Evolutionary conservation across 129 eudicot species (phyloP).

Genomic region (Pulicaria dysenterica): DNA sequence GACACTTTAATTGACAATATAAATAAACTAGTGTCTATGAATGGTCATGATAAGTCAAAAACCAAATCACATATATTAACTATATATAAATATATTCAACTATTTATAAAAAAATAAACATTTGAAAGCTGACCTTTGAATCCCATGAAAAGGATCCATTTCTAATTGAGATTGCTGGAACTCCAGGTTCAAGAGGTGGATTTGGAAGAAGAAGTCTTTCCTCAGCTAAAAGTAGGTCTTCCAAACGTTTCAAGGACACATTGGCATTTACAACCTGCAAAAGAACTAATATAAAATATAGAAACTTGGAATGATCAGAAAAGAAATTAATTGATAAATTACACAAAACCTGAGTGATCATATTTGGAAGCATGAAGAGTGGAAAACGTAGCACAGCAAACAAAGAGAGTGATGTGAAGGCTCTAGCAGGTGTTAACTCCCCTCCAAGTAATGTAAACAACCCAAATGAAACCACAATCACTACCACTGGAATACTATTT

Average conservation of each 20-base stretch:
- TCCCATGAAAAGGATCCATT: conserved; percentile 94
- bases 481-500: conserved; percentile 91
- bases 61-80: background rate
- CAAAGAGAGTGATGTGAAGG: conserved; percentile 89
- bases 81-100: background rate
- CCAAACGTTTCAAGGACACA: conserved; percentile 83
- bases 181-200: conserved; percentile 79
- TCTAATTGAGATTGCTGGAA: conserved; percentile 86
- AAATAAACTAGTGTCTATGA: background rate
- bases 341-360: conserved; percentile 74
- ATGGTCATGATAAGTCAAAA: background rate
- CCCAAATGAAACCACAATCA: conserved; percentile 87
- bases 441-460: conserved; percentile 85
- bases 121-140: conserved; percentile 54
- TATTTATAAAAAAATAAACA: background rate
- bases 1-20: background rate
- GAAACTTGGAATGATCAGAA: background rate
- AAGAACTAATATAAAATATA: background rate
- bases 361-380: conserved; percentile 83
- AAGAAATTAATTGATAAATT: background rate
- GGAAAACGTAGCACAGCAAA: conserved; percentile 84
- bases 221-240: conserved; percentile 86
- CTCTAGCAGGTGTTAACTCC: conserved; percentile 87
- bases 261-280: conserved; percentile 91
- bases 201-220: conserved; percentile 88